Percentiles rank a stretch among this genome's conserved stretches.
Evolutionary conservation across 2,329 filamentous ascomycete species (phyloP).

Genomic region (Zymoseptoria crescenta): DNA sequence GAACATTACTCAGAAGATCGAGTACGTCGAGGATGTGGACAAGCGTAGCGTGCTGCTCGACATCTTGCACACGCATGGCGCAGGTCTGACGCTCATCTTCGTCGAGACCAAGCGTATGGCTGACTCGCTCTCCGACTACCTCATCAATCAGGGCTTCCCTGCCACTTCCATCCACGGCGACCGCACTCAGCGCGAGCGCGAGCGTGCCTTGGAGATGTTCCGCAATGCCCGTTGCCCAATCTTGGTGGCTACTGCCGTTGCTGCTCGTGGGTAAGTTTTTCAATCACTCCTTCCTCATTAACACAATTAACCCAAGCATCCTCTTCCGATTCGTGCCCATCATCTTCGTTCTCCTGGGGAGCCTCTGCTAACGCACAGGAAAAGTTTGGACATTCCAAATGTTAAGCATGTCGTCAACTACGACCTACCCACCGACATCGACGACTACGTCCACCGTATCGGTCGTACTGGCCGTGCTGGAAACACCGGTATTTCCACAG

Average conservation of each 20-base stretch:
- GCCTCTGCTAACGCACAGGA: background rate
- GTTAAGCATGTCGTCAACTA: conserved; percentile 99
- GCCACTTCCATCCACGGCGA: conserved; percentile 98
- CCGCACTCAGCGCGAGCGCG: conserved; percentile 96
- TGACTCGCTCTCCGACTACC: conserved; percentile 92
- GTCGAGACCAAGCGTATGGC: conserved; percentile 99
- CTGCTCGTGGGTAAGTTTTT: conserved; percentile 51
- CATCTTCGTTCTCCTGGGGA: no score
- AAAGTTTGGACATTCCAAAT: conserved; percentile 81
- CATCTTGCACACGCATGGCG: conserved; percentile 89
- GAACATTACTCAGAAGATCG: conserved; percentile 98
- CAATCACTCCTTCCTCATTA: background rate
- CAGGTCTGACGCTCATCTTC: conserved; percentile 89
- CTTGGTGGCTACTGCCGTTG: conserved; percentile 91
- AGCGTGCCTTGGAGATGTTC: conserved; percentile 96
- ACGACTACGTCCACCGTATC: conserved; percentile 98
- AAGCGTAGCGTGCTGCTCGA: conserved; percentile 97
- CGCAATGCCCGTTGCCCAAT: conserved; percentile 92
- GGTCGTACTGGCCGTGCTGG: conserved; percentile 99
- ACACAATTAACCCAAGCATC: background rate
- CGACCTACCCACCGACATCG: conserved; percentile 96
- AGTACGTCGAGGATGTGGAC: conserved; percentile 94
- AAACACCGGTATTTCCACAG: conserved; percentile 96
- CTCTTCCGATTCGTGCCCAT: background rate
- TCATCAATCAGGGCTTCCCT: conserved; percentile 97